Evolutionary conservation across 2,329 filamentous ascomycete species (phyloP).

Genomic region (Xylaria sp.): DNA sequence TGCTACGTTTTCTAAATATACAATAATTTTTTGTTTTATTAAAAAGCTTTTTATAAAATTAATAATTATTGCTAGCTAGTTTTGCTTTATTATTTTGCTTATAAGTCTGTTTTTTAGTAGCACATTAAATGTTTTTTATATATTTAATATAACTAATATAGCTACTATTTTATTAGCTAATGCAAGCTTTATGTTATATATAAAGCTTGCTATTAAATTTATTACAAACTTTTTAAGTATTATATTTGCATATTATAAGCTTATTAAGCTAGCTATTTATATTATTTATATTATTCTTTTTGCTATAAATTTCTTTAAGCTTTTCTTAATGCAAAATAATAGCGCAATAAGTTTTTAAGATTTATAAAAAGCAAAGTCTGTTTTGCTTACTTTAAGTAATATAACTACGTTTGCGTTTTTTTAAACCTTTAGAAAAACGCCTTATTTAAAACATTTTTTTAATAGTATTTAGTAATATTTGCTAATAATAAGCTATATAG

Average conservation of each 20-base stretch:
- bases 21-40: constrained; percentile 15
- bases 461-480: constrained; percentile 6
- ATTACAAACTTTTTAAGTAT: constrained; percentile 17
- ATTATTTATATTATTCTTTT: constrained; percentile 23
- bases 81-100: constrained; percentile 21
- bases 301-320: constrained; percentile 4
- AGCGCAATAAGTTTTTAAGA: constrained; percentile 23
- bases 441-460: constrained; percentile 19
- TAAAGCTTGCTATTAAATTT: constrained; percentile 15
- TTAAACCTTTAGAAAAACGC: constrained; percentile 12
- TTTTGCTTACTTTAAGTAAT: constrained; percentile 13
- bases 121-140: constrained; percentile 18
- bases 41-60: constrained; percentile 25
- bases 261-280: constrained; percentile 4
- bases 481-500: constrained; percentile 4
- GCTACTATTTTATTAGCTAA: constrained; percentile 13
- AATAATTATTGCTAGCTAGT: not conserved
- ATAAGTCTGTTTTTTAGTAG: constrained; percentile 20
- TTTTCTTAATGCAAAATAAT: constrained; percentile 21
- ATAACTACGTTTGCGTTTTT: constrained; percentile 12
- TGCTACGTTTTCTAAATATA: constrained; percentile 16
- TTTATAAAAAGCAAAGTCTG: constrained; percentile 19
- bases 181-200: constrained; percentile 24
- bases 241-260: constrained; percentile 12
- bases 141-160: constrained; percentile 21